A percentile compares a stretch with the other conserved stretches of the same genome.
These are phyloP conservation scores for Neoboletus subvelutipes DNA, from an alignment of 768 basidiomycete species.

Conservation along the genomic window DNA sequence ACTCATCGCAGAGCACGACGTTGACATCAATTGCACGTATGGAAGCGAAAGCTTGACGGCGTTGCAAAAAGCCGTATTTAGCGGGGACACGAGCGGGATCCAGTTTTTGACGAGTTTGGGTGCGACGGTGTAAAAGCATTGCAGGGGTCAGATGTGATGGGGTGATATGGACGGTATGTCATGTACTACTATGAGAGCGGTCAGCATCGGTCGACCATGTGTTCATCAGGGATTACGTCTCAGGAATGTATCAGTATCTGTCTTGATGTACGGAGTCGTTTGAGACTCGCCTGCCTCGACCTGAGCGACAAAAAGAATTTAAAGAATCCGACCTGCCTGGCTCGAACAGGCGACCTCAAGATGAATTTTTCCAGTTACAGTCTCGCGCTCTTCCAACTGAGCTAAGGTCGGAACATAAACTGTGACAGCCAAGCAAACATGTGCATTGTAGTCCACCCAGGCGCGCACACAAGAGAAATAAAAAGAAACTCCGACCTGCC, in stretches of 20 bases:
- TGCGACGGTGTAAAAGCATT: conserved; percentile 10
- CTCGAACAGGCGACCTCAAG: conserved; percentile 47
- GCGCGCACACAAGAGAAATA: not conserved
- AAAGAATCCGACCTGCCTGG: conserved; percentile 38
- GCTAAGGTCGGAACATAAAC: conserved; percentile 22
- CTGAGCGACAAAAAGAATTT: not conserved
- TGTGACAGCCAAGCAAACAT: not conserved
- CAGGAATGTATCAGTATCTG: not conserved
- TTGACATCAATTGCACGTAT: conserved; percentile 23
- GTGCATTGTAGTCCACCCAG: not conserved
- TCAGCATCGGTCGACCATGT: not conserved
- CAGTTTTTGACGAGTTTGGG: conserved; percentile 22
- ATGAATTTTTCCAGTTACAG: conserved; percentile 36
- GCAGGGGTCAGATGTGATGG: not conserved
- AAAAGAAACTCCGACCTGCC: conserved; percentile 34
- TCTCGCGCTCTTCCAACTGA: conserved; percentile 54
- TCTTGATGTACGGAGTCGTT: not conserved
- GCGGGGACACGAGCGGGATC: conserved; percentile 18
- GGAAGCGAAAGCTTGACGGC: conserved; percentile 21
- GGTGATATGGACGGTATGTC: not conserved
- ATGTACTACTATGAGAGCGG: not conserved
- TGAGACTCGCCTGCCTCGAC: no score
- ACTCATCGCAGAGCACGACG: conserved; percentile 18
- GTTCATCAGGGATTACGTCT: not conserved
- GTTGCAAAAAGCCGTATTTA: conserved; percentile 24